Percentiles rank a stretch among this genome's conserved stretches.
These are phyloP conservation scores for Leccinum variicolor DNA, from an alignment of 768 basidiomycete genomes.

Conservation along the genomic window DNA sequence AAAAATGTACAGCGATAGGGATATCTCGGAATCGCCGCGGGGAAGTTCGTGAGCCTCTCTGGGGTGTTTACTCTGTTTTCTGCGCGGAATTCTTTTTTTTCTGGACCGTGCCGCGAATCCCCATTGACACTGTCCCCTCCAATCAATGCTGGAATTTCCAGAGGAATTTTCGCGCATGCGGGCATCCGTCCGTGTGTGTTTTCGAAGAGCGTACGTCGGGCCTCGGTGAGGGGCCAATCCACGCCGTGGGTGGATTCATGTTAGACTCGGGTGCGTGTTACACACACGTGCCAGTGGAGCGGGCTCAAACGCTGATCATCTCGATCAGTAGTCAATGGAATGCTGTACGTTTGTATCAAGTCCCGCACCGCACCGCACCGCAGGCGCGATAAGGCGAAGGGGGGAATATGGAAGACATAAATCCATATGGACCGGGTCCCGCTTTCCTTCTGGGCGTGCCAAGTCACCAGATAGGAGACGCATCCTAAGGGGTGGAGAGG, in stretches of 20 bases:
- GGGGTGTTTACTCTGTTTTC: neutral
- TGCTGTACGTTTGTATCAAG: neutral
- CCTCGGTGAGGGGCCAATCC: neutral
- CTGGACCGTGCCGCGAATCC: neutral
- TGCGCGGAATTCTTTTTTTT: neutral
- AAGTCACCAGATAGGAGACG: neutral
- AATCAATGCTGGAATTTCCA: neutral
- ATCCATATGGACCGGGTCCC: slow-evolving; percentile 1
- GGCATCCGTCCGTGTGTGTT: slow-evolving; percentile 1
- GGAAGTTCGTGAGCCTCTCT: neutral
- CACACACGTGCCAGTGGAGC: neutral
- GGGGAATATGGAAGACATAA: neutral
- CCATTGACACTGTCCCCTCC: neutral
- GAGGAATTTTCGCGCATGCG: neutral
- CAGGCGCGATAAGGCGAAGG: neutral
- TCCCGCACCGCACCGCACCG: neutral
- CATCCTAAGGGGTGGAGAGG: neutral
- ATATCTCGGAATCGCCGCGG: neutral
- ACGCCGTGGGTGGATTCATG: neutral
- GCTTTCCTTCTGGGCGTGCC: neutral
- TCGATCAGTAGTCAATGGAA: neutral
- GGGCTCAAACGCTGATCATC: neutral
- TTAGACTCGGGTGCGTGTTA: slow-evolving; percentile 4
- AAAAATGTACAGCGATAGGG: neutral
- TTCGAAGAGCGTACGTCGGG: neutral